These are phyloP conservation scores for Aspergillus pseudoviridinutans DNA, from an alignment of 2,329 filamentous ascomycete genomes.

Conservation along the genomic window DNA sequence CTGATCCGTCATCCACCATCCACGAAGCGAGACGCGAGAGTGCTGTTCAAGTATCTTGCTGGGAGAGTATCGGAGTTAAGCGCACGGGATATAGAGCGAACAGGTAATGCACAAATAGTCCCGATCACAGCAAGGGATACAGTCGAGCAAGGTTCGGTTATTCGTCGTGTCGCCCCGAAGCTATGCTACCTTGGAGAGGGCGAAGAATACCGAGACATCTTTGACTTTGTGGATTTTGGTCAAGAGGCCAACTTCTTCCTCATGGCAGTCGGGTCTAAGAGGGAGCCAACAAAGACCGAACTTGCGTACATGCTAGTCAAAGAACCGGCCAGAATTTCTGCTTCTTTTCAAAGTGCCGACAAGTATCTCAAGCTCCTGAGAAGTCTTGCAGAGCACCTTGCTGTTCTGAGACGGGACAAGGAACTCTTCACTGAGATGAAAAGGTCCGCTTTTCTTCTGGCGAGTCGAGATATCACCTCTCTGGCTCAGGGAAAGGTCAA, in stretches of 20 bases:
- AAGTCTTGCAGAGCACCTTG: constrained; percentile 70
- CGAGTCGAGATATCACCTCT: constrained; percentile 67
- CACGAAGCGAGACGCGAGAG: constrained; percentile 61
- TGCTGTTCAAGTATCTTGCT: constrained; percentile 79
- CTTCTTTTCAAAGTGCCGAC: constrained; percentile 73
- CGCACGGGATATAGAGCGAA: constrained; percentile 54
- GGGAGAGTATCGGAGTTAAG: constrained; percentile 71
- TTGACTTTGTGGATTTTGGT: constrained; percentile 96
- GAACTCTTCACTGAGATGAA: constrained; percentile 73
- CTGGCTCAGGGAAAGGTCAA: constrained; percentile 15
- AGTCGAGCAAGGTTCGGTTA: constrained; percentile 40
- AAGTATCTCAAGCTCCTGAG: constrained; percentile 83
- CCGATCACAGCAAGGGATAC: constrained; percentile 51
- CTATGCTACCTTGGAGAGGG: constrained; percentile 75
- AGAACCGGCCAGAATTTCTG: constrained; percentile 77
- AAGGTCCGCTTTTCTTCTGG: constrained; percentile 71
- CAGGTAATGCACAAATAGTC: constrained; percentile 66
- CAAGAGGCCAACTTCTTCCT: constrained; percentile 82
- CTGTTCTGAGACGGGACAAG: constrained; percentile 71
- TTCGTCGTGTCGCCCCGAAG: constrained; percentile 62
- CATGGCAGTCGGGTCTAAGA: constrained; percentile 82
- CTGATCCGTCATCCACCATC: constrained; percentile 69
- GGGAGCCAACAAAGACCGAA: constrained; percentile 82
- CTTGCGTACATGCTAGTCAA: constrained; percentile 77
- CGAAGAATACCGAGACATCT: constrained; percentile 78